Evolutionary conservation across 2,329 filamentous ascomycete species (phyloP).

Genomic region (Scedosporium boydii): DNA sequence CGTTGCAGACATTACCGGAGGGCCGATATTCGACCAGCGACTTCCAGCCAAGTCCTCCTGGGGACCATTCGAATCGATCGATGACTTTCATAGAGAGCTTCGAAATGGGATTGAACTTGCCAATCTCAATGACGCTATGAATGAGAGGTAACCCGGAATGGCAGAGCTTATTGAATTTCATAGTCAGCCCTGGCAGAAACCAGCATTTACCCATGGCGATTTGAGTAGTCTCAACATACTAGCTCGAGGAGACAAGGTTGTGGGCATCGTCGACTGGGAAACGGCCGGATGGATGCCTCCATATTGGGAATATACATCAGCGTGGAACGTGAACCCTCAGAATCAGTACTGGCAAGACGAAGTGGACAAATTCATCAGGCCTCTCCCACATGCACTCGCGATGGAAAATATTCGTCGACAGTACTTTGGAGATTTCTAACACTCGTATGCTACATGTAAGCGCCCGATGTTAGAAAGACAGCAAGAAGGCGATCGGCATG

Average conservation of each 20-base stretch:
- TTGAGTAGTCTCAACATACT: constrained; percentile 17
- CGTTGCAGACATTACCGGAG: neutral
- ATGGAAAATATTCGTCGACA: constrained; percentile 12
- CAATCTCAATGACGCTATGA: neutral
- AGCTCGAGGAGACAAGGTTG: constrained; percentile 13
- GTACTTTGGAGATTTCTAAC: too few relatives aligned
- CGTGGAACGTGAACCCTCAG: constrained; percentile 10
- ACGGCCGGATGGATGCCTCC: constrained; percentile 9
- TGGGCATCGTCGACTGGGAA: constrained; percentile 14
- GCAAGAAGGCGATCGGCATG: too few relatives aligned
- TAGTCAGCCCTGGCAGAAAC: neutral
- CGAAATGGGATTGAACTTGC: neutral
- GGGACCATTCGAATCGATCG: neutral
- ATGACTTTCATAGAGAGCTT: neutral
- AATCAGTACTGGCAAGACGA: constrained; percentile 14
- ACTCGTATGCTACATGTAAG: too few relatives aligned
- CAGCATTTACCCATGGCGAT: constrained; percentile 10
- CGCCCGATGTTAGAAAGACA: too few relatives aligned
- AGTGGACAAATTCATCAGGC: constrained; percentile 11
- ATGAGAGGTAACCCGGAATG: neutral
- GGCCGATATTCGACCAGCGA: neutral
- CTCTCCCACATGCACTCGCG: constrained; percentile 9
- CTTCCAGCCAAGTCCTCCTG: neutral
- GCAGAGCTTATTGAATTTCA: neutral
- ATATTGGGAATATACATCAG: constrained; percentile 8